Conservation (phyloP, 2,329 filamentous ascomycete species). For the Nemania sp. region DNA sequence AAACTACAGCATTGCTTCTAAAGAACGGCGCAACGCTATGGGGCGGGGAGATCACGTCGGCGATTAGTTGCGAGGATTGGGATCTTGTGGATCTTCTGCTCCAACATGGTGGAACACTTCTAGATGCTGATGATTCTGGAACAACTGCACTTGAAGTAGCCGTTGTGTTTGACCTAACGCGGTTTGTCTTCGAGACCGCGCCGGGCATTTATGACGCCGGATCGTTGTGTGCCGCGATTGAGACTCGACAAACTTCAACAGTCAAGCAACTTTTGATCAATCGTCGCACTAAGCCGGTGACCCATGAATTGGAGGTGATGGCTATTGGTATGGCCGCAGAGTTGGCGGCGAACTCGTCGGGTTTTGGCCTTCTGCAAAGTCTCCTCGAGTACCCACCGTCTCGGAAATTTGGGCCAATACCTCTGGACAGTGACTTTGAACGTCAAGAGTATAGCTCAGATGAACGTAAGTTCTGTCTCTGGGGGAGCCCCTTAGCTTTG, state of each 20-base stretch:
- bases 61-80: neutral
- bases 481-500: conserved; percentile 1
- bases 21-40: neutral
- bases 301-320: neutral
- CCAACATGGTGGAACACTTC: neutral
- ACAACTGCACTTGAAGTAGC: conserved; percentile 10
- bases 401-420: neutral
- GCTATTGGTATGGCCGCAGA: conserved; percentile 13
- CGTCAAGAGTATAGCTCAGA: neutral
- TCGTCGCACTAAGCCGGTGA: neutral
- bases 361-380: neutral
- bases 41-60: neutral
- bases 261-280: neutral
- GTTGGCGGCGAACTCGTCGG: neutral
- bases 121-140: neutral
- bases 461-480: neutral
- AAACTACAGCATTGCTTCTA: neutral
- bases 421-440: neutral
- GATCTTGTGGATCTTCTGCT: conserved; percentile 7
- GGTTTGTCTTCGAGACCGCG: neutral
- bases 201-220: conserved; percentile 9
- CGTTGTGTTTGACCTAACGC: neutral
- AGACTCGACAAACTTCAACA: neutral
- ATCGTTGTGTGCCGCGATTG: neutral
- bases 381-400: neutral